phyloP scores from a whole-genome alignment of 495 filamentous ascomycete genomes.

The Podospora bellae-mahoneyi region DNA sequence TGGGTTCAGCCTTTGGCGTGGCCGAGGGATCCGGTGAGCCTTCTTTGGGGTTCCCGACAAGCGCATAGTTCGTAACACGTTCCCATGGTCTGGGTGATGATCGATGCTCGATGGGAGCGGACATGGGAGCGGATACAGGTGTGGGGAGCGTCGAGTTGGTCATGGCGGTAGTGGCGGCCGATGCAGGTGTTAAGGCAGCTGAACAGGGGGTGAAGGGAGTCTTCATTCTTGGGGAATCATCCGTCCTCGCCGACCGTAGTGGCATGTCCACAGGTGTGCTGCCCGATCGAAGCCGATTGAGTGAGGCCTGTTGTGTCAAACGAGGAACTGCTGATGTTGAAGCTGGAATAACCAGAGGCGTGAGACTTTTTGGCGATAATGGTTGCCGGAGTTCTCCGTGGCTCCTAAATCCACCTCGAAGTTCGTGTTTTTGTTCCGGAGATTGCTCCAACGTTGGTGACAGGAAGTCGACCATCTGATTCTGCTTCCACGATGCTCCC shows the following conservation, averaged over 20 bases:
- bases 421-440: constrained; percentile 30
- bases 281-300: constrained; percentile 40
- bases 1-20: constrained; percentile 34
- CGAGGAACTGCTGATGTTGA: constrained; percentile 36
- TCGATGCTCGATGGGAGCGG: constrained; percentile 42
- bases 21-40: constrained; percentile 20
- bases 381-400: constrained; percentile 37
- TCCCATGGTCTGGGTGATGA: constrained; percentile 49
- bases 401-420: constrained; percentile 12
- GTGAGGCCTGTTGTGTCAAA: constrained; percentile 38
- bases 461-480: constrained; percentile 42
- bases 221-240: constrained; percentile 46
- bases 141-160: constrained; percentile 45
- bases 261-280: constrained; percentile 37
- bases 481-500: constrained; percentile 47
- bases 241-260: constrained; percentile 33
- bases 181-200: constrained; percentile 38
- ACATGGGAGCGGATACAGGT: constrained; percentile 47
- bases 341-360: constrained; percentile 51
- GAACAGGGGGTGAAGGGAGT: constrained; percentile 46
- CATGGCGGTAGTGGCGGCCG: constrained; percentile 41
- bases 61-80: constrained; percentile 26
- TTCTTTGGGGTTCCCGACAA: constrained; percentile 28
- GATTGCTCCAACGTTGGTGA: constrained; percentile 30
- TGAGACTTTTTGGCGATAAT: constrained; percentile 48